Percentiles rank a stretch among this genome's conserved stretches.
These are phyloP conservation scores for Setomelanomma holmii DNA, from an alignment of 2,329 filamentous ascomycete species.

Conservation along the genomic window DNA sequence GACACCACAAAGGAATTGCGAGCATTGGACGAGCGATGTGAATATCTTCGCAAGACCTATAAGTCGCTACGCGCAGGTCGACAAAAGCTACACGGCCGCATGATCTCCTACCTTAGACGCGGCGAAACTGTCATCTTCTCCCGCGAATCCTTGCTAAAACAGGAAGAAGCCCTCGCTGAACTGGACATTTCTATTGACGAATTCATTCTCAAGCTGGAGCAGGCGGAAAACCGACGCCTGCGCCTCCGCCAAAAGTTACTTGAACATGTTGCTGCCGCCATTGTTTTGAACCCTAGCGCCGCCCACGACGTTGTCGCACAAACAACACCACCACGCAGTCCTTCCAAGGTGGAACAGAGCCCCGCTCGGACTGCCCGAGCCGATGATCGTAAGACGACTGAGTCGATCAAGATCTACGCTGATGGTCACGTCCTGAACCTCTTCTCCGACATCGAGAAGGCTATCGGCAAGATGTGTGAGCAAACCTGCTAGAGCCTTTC, in stretches of 20 bases:
- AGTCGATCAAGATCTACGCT: constrained; percentile 54
- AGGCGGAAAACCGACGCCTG: constrained; percentile 77
- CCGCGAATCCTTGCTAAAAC: constrained; percentile 76
- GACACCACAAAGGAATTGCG: constrained; percentile 68
- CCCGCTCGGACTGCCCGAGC: constrained; percentile 26
- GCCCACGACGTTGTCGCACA: constrained; percentile 37
- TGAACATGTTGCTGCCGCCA: constrained; percentile 78
- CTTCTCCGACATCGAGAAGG: constrained; percentile 52
- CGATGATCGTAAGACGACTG: constrained; percentile 47
- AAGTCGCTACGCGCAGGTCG: constrained; percentile 76
- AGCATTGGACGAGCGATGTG: constrained; percentile 76
- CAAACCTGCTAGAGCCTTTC: constrained; percentile 38
- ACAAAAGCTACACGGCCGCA: constrained; percentile 76
- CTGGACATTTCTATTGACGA: constrained; percentile 81
- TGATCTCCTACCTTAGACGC: constrained; percentile 78
- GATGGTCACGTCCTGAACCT: constrained; percentile 51
- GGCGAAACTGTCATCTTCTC: constrained; percentile 75
- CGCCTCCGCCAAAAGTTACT: constrained; percentile 80
- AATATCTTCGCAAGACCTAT: constrained; percentile 79
- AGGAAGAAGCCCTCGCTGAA: constrained; percentile 79
- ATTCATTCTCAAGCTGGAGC: constrained; percentile 80
- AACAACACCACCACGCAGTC: constrained; percentile 49
- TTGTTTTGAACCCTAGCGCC: constrained; percentile 44
- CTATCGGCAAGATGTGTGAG: constrained; percentile 53
- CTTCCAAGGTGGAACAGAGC: constrained; percentile 44